Evolutionary conservation across 352 stramenopile species (phyloP).

Genomic region (Plasmopara viticola): DNA sequence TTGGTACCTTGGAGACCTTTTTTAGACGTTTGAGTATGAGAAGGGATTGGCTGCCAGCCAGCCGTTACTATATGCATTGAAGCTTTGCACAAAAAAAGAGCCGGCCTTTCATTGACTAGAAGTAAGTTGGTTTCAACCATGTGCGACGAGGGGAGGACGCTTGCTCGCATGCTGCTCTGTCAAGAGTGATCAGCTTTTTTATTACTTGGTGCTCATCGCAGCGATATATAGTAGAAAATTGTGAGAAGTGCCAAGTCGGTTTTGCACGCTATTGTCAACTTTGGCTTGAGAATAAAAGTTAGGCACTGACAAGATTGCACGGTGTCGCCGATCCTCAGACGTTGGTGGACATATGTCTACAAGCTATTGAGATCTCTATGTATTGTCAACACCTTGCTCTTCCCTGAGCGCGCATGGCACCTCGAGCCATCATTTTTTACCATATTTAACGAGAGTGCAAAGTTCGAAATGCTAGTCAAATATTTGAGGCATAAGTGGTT

Average conservation of each 20-base stretch:
- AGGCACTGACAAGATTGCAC: background rate
- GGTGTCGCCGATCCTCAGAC: too few relatives aligned
- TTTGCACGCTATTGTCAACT: constrained; percentile 5
- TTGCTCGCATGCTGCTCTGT: constrained; percentile 7
- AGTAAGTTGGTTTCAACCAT: constrained; percentile 9
- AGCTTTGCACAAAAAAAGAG: constrained; percentile 24
- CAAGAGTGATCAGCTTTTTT: constrained; percentile 8
- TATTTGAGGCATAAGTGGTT: constrained; percentile 21
- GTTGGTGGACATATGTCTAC: too few relatives aligned
- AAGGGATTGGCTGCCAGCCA: constrained; percentile 20
- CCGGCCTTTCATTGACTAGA: constrained; percentile 3
- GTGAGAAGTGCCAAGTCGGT: background rate
- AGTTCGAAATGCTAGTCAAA: constrained; percentile 10
- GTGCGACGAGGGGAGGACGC: constrained; percentile 10
- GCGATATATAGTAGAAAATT: too few relatives aligned
- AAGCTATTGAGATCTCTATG: too few relatives aligned
- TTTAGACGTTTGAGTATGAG: constrained; percentile 9
- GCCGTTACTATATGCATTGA: constrained; percentile 21
- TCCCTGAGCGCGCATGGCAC: too few relatives aligned
- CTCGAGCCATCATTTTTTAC: too few relatives aligned
- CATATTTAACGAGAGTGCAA: too few relatives aligned
- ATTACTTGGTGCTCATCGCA: constrained; percentile 3
- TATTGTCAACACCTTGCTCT: too few relatives aligned
- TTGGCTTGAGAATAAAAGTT: background rate
- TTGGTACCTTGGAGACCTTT: background rate